Percentiles rank a stretch among this genome's conserved stretches.
phyloP scores from a whole-genome alignment of 768 basidiomycete genomes.

The Mycena crocata region DNA sequence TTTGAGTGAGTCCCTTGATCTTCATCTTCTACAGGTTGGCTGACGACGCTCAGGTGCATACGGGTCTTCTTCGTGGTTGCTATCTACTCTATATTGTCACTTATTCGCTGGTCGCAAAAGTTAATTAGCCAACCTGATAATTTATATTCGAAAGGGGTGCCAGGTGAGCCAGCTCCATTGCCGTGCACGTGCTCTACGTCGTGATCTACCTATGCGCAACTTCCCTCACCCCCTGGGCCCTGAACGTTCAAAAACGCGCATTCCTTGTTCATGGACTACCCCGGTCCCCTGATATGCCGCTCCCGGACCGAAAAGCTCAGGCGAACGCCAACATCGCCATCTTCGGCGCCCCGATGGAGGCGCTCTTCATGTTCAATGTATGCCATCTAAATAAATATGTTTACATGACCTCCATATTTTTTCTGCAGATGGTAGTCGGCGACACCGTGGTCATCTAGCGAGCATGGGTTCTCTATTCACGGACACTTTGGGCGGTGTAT shows the following conservation, averaged over 20 bases:
- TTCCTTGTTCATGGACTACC: slow-evolving; percentile 1
- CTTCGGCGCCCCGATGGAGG: slow-evolving; percentile 10
- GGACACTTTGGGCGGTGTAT: slow-evolving; percentile 3
- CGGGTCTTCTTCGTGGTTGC: slow-evolving; percentile 23
- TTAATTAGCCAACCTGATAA: not conserved
- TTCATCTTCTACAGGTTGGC: not conserved
- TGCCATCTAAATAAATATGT: not conserved
- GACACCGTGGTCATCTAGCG: slow-evolving; percentile 31
- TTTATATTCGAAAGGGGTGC: slow-evolving; percentile 4
- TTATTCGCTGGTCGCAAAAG: not conserved
- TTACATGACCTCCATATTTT: not conserved
- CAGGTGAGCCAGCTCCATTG: slow-evolving; percentile 8
- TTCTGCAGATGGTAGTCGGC: slow-evolving; percentile 20
- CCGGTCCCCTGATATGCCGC: not conserved
- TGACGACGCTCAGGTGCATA: slow-evolving; percentile 16
- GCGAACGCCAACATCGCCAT: not conserved
- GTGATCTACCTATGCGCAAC: slow-evolving; percentile 20
- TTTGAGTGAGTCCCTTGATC: not conserved
- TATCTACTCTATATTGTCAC: slow-evolving; percentile 24
- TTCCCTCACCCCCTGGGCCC: slow-evolving; percentile 22
- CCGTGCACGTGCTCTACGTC: slow-evolving; percentile 20
- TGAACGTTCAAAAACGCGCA: slow-evolving; percentile 16
- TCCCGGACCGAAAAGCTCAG: not conserved
- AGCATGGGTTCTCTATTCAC: slow-evolving; percentile 22
- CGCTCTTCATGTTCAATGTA: slow-evolving; percentile 27